Evolutionary conservation across 352 stramenopile genomes (phyloP).

Genomic region (Aphanomyces astaci): DNA sequence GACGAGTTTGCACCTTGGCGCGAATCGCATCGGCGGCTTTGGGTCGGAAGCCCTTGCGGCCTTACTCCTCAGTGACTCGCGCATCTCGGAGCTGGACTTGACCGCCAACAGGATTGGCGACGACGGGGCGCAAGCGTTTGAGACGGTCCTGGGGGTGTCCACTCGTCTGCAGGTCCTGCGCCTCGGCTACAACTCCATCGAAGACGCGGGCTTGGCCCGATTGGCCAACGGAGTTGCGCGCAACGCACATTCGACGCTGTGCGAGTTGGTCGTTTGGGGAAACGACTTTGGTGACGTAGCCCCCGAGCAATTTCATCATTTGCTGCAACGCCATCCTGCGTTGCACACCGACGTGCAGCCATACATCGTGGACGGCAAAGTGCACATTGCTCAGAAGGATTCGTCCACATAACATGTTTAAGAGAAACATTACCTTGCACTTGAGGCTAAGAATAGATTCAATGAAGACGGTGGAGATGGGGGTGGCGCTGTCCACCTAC

Average conservation of each 20-base stretch:
- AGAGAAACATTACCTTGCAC: neutral
- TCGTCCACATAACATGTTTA: neutral
- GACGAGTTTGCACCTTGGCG: constrained; percentile 45
- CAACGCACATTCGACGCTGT: constrained; percentile 27
- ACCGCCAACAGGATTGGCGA: constrained; percentile 63
- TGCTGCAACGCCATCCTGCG: constrained; percentile 22
- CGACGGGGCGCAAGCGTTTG: constrained; percentile 42
- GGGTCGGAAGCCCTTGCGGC: constrained; percentile 49
- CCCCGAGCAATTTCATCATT: constrained; percentile 27
- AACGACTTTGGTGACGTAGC: constrained; percentile 52
- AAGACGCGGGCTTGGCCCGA: constrained; percentile 38
- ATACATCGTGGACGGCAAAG: constrained; percentile 26
- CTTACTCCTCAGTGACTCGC: constrained; percentile 40
- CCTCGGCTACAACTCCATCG: constrained; percentile 24
- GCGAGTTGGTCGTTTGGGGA: constrained; percentile 50
- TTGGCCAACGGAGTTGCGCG: constrained; percentile 37
- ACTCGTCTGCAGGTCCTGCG: neutral
- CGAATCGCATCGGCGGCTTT: constrained; percentile 56
- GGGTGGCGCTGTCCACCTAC: neutral
- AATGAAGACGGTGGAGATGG: neutral
- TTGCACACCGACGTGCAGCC: constrained; percentile 57
- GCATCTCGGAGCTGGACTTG: constrained; percentile 48
- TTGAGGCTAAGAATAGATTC: neutral
- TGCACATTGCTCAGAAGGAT: constrained; percentile 45
- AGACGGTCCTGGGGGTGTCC: constrained; percentile 28